Evolutionary conservation across 345 rosid species (phyloP).

Genomic region (Bruguiera sexangula): DNA sequence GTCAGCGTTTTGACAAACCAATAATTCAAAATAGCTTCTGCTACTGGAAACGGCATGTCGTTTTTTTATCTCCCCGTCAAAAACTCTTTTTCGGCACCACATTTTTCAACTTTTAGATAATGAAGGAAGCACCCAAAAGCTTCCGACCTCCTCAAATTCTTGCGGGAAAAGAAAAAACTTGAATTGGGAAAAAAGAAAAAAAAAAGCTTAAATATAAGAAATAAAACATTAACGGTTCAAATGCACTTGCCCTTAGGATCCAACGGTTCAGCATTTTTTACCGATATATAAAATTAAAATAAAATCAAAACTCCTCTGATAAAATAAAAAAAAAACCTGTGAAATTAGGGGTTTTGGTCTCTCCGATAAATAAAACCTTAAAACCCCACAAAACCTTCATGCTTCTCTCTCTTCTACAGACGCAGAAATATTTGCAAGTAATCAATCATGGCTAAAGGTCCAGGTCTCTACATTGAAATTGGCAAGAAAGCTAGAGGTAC

Average conservation of each 20-base stretch:
- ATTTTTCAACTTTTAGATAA: too few species aligned
- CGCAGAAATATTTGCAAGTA: background rate
- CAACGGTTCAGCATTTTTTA: background rate
- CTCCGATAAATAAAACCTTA: slow-evolving; percentile 2
- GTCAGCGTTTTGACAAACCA: too few species aligned
- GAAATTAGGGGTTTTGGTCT: slow-evolving; percentile 18
- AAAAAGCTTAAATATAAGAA: background rate
- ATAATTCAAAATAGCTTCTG: too few species aligned
- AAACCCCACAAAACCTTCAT: background rate
- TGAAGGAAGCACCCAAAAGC: too few species aligned
- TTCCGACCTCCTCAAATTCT: background rate
- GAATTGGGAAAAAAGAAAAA: background rate
- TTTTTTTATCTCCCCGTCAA: too few species aligned
- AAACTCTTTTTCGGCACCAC: too few species aligned
- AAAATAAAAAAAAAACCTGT: background rate
- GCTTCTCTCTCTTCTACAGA: background rate
- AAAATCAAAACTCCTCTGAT: background rate
- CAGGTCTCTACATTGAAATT: slow-evolving; percentile 88
- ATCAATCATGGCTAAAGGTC: slow-evolving; percentile 72
- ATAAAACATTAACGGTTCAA: background rate
- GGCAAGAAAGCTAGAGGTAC: slow-evolving; percentile 91
- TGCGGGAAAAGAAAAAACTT: background rate
- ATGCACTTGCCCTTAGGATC: background rate
- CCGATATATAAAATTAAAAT: background rate
- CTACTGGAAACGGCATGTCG: too few species aligned